Evolutionary conservation across 768 basidiomycete species (phyloP), one percentile per base, ranked within the genome.

Genomic region (Suillus clintonianus): DNA sequence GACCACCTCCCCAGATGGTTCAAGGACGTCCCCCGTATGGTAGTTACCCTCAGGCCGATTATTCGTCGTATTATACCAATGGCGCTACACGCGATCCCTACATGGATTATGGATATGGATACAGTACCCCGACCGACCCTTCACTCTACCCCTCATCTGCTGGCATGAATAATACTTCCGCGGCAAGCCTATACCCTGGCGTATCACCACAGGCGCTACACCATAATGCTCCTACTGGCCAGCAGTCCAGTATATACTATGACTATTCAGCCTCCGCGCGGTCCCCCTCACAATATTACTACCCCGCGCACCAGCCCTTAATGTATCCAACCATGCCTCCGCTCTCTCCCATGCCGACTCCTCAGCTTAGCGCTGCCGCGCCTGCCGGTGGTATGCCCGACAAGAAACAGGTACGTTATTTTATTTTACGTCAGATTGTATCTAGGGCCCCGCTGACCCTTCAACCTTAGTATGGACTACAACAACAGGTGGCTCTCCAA

Each of bases 281-380:
- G 50, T 79, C 83, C 5, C 77, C 83, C 13, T 85, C 87, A 14
- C 89, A 85, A 64, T 90, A 82, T 69, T 91, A 81, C 70, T 89
- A 86, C 69, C 80, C 85, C 34, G 69, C 83, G 15, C 81, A 79
- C 64, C 89, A 88, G 69, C 76, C 85, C 7, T 79, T 90, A 70
- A 77, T 90, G 64, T 90, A 87, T 73, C 82, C 85, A 63, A 73
- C 80, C 14, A 79, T 81, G 32, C 78, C 84, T 15, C 75, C 83
- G 32, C 82, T 83, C 60, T 85, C 86, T 6, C 81, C 86, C 30
- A 82, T 89, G 78, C 74, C 82, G 9, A 77, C 80, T n/a, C 76
- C 82, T 27, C 86, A 86, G 61, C 62, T 85, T 32, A 71, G 76
- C 39, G 69, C 80, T 48, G 72, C 81, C 24, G 72, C 75, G 50